Evolutionary conservation across 2,329 filamentous ascomycete genomes (phyloP).

Genomic region (Teratosphaeria gauchensis): DNA sequence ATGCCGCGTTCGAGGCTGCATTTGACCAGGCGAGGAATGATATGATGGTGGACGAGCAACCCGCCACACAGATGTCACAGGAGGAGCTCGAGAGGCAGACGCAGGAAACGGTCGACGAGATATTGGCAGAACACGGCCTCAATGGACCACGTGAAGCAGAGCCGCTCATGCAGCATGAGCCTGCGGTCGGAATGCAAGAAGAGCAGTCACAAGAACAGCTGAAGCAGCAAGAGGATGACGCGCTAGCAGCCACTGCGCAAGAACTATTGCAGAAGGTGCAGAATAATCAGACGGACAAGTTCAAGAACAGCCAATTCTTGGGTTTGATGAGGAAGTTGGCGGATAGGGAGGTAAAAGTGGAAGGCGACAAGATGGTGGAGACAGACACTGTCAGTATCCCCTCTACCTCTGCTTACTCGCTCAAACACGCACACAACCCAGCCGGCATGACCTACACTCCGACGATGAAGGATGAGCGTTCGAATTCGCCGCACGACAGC

Average conservation of each 20-base stretch:
- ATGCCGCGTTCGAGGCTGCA: constrained; percentile 46
- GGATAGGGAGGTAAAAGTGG: constrained; percentile 60
- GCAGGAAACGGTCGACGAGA: neutral
- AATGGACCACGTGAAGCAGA: neutral
- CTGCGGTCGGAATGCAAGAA: neutral
- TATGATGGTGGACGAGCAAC: constrained; percentile 19
- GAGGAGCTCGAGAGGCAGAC: neutral
- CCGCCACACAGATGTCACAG: neutral
- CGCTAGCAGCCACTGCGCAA: constrained; percentile 62
- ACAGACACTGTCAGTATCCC: constrained; percentile 25
- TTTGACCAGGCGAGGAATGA: constrained; percentile 41
- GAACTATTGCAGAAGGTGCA: constrained; percentile 60
- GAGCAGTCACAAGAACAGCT: constrained; percentile 2
- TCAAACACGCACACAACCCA: constrained; percentile 3
- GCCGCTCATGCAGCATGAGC: neutral
- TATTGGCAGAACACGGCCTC: neutral
- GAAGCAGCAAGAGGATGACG: constrained; percentile 45
- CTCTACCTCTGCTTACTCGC: constrained; percentile 6
- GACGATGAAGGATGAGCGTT: neutral
- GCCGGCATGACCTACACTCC: neutral
- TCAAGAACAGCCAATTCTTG: constrained; percentile 68
- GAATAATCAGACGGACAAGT: constrained; percentile 61
- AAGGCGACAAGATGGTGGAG: constrained; percentile 59
- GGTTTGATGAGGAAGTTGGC: constrained; percentile 66
- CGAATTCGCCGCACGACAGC: constrained; percentile 9